Percentiles rank a stretch among this genome's conserved stretches.
Evolutionary conservation across 805 yeast species (phyloP).

Genomic region (Candida endomychidarum): DNA sequence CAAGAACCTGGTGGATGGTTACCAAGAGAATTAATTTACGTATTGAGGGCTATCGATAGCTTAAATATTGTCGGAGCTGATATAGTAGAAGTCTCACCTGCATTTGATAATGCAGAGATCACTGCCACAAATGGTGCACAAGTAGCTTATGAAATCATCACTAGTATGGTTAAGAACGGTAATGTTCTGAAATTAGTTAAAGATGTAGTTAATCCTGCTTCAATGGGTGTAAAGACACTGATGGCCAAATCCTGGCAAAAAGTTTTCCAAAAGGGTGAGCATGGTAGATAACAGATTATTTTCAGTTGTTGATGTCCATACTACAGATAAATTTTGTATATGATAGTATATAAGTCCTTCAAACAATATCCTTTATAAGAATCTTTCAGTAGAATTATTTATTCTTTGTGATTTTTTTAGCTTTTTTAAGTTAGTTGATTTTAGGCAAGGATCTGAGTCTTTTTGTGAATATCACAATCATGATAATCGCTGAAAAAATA

Average conservation of each 20-base stretch:
- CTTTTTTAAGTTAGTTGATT: no score
- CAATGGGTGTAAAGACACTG: neutral
- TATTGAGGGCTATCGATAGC: constrained; percentile 44
- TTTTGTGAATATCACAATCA: no score
- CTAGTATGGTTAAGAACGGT: constrained; percentile 70
- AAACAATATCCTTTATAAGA: no score
- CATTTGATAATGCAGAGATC: constrained; percentile 62
- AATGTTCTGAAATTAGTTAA: constrained; percentile 11
- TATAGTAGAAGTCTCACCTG: constrained; percentile 61
- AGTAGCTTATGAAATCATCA: constrained; percentile 66
- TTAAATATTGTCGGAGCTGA: constrained; percentile 56
- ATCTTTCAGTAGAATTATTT: no score
- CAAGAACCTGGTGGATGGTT: constrained; percentile 61
- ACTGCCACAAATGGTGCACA: constrained; percentile 73
- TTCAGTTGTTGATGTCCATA: no score
- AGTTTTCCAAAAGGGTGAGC: no score
- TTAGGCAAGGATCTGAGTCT: no score
- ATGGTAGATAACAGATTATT: no score
- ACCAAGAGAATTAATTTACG: constrained; percentile 53
- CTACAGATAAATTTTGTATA: no score
- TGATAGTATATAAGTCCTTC: neutral
- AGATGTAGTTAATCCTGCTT: constrained; percentile 7
- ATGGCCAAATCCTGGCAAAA: neutral
- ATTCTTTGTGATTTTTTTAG: no score
- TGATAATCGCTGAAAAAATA: no score